These are phyloP conservation scores for Ustilago sp. DNA, from an alignment of 1,284 basidiomycete genomes.

Conservation along the genomic window DNA sequence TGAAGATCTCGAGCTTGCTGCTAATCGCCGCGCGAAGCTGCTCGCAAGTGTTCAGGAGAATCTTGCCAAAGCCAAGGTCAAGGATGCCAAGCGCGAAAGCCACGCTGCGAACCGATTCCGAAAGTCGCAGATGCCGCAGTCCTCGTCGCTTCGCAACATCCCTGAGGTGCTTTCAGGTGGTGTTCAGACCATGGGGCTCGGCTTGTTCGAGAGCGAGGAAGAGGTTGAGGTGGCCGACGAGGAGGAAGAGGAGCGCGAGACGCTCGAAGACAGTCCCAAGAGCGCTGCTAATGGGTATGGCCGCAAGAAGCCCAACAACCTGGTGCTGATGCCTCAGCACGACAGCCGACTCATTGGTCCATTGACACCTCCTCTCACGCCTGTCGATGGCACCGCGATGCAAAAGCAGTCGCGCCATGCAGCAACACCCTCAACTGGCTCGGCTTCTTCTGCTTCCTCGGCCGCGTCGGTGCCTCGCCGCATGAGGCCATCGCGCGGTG, in stretches of 20 bases:
- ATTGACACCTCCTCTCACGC: slow-evolving; percentile 46
- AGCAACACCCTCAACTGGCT: slow-evolving; percentile 36
- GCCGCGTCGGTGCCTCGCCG: slow-evolving; percentile 24
- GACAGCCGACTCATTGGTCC: slow-evolving; percentile 29
- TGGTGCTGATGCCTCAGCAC: slow-evolving; percentile 32
- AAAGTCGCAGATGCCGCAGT: slow-evolving; percentile 39
- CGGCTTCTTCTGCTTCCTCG: slow-evolving; percentile 29
- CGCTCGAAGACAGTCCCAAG: slow-evolving; percentile 28
- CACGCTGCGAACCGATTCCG: slow-evolving; percentile 32
- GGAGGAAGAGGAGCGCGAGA: slow-evolving; percentile 32
- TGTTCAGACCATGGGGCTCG: slow-evolving; percentile 39
- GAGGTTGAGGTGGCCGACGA: slow-evolving; percentile 19
- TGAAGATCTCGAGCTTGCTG: slow-evolving; percentile 43
- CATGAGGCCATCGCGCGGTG: slow-evolving; percentile 19
- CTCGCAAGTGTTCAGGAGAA: slow-evolving; percentile 52
- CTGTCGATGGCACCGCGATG: slow-evolving; percentile 22
- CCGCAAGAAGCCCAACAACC: slow-evolving; percentile 27
- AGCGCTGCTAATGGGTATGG: slow-evolving; percentile 1
- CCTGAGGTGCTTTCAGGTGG: slow-evolving; percentile 38
- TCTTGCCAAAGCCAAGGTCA: slow-evolving; percentile 33
- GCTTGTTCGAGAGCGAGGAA: slow-evolving; percentile 43
- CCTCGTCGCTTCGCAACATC: slow-evolving; percentile 45
- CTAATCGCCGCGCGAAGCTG: slow-evolving; percentile 44
- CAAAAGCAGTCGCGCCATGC: slow-evolving; percentile 38
- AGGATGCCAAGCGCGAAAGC: slow-evolving; percentile 45